Evolutionary conservation across 2,329 filamentous ascomycete genomes (phyloP).

Genomic region (Hypoxylon sp.): DNA sequence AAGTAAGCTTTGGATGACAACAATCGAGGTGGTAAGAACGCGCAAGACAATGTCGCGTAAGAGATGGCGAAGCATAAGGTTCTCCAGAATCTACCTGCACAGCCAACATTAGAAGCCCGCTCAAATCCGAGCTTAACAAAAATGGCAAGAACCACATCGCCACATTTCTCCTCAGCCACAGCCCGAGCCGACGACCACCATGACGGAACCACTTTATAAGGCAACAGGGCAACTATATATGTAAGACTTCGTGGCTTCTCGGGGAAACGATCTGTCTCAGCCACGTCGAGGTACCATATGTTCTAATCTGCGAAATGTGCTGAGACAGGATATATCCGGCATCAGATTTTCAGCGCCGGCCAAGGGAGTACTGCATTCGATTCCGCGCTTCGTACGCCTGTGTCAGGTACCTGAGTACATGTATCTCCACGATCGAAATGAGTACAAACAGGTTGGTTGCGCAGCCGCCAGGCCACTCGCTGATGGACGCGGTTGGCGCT

Average conservation of each 20-base stretch:
- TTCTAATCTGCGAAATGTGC: neutral
- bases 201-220: conserved; percentile 11
- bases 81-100: conserved; percentile 24
- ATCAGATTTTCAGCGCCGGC: neutral
- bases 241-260: neutral
- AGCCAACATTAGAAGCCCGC: conserved; percentile 38
- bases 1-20: neutral
- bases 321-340: neutral
- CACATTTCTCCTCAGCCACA: conserved; percentile 38
- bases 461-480: conserved; percentile 25
- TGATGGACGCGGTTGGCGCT: conserved; percentile 5
- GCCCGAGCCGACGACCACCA: conserved; percentile 37
- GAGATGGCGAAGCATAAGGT: conserved; percentile 13
- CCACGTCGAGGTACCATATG: neutral
- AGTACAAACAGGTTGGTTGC: conserved; percentile 17
- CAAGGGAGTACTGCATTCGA: neutral
- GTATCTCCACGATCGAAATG: no score
- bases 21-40: conserved; percentile 5
- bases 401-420: conserved; percentile 20
- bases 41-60: conserved; percentile 27
- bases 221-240: conserved; percentile 16
- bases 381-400: neutral
- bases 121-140: conserved; percentile 12
- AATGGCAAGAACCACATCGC: conserved; percentile 29
- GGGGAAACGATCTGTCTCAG: conserved; percentile 6